These are phyloP conservation scores for Lactifluus piperatus DNA, from an alignment of 768 basidiomycete genomes.

Conservation along the genomic window DNA sequence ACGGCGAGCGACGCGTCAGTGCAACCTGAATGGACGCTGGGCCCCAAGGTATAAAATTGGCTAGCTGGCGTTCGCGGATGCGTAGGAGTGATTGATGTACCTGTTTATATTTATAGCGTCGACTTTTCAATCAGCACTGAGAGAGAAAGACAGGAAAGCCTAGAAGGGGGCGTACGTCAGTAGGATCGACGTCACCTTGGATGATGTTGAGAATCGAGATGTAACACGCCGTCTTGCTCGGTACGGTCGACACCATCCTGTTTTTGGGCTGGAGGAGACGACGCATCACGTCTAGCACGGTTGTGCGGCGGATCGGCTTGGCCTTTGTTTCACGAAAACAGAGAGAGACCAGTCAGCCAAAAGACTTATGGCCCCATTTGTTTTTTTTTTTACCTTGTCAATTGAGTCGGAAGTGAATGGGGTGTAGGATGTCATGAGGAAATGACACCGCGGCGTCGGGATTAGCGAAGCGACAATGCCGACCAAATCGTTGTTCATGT, in stretches of 20 bases:
- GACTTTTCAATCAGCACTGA: background rate
- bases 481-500: constrained; percentile 99
- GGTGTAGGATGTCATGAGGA: constrained; percentile 98
- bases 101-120: constrained; percentile 32
- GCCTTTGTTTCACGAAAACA: constrained; percentile 42
- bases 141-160: background rate
- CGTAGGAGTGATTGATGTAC: constrained; percentile 96
- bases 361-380: background rate
- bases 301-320: constrained; percentile 91
- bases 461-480: constrained; percentile 95
- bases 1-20: constrained; percentile 83
- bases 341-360: background rate
- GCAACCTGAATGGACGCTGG: constrained; percentile 98
- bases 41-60: constrained; percentile 99
- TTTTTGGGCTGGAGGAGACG: constrained; percentile 96
- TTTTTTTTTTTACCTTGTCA: constrained; percentile 57
- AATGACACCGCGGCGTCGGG: constrained; percentile 95
- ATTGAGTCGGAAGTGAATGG: constrained; percentile 97
- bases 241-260: constrained; percentile 92
- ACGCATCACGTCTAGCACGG: constrained; percentile 97
- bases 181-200: constrained; percentile 96
- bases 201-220: constrained; percentile 98
- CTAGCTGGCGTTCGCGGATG: constrained; percentile 92
- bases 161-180: constrained; percentile 54
- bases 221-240: constrained; percentile 88